Evolutionary conservation across 345 rosid species (phyloP), one percentile per base, ranked within the genome.

Genomic region (Arabidopsis arenosa): DNA sequence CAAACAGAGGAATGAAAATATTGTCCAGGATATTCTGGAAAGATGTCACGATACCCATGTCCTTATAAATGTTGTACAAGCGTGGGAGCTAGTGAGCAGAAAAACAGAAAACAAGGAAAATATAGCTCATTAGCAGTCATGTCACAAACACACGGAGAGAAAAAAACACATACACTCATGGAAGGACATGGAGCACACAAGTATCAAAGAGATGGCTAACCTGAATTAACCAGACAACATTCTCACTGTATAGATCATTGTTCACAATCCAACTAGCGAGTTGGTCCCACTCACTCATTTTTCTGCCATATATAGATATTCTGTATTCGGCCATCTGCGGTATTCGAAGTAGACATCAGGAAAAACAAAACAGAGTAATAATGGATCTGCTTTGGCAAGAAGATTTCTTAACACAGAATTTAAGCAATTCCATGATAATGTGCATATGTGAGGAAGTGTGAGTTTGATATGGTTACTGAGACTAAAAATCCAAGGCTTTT

Each of bases 141-240:
- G 64, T 36, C 37, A 56, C 54, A 39, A 55, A 43, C 60, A 26
- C 40, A 55, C 0, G 28, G 51, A 62, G 37, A 65, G 43, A 26
- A 26, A 53, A 32, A 32, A 5, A 63, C 6, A 51, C n/a, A 26
- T 26, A 14, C n/a, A 37, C 17, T n/a, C 30, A 49, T 48, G 33
- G n/a, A 44, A 26, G 30, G 5, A 47, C 26, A 44, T 14, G 10
- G 55, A 61, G 74, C 10, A 70, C 39, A 74, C 45, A 48, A 37
- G 8, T 14, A 36, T 43, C n/a, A 75, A 59, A 71, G 36, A 37
- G 32, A 63, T 55, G 37, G n/a, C 75, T 18, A 82, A 93, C 99
- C 99, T 96, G 99, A 78, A 96, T 96, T 73, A 96, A 85, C 99
- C 99, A 96, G 64, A 96, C 98, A 83, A 93, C 98, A 74, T 93